Base-by-base conservation (phyloP, 1,284 basidiomycete genomes). In the Apiotrichum laibachii region DNA sequence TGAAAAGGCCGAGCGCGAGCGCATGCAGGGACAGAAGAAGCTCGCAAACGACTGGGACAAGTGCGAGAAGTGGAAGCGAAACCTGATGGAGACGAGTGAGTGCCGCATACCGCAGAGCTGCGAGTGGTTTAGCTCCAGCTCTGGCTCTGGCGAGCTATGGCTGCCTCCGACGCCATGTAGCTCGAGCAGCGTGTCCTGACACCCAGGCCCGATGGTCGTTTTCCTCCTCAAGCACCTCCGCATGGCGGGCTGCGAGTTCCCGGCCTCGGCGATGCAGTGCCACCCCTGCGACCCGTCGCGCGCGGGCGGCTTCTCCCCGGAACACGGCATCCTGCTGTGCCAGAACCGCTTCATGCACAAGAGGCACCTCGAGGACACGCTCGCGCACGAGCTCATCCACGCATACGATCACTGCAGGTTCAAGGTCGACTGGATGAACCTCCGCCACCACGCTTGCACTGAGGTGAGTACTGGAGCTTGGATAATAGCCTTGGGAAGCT, bases 351-450 rank as follows among this genome's bases (percentile, higher is more conserved):
- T 92, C 68, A 85, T 86, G 73, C 86, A 82, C 77, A 88, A 91
- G 73, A 83, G 83, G 46, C 92, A 97, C 69, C 88, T 95, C 85
- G 92, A 98, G 77, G 86, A 92, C 72, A 96, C 93, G 16, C 80
- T 98, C 35, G 85, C 90, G 18, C 95, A 99, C 71, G 95, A 99
- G 72, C 85, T 98, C 58, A 81, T 98, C n/a, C 95, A 98, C 77
- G 88, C 93, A 82, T 98, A 89, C 73, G 95, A 98, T 74, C 90
- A 96, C 66, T 90, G 90, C 76, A 86, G 88, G 73, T 98, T 98
- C 81, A 87, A 92, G 59, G 89, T 96, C 1, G 87, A 96, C 76
- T 97, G 92, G 92, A 79, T 75, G 53, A 89, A 98, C 76, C 77
- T 98, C 55, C 80, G 92, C 55, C 93, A 97, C 80, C 92, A 95